phyloP scores from a whole-genome alignment of 805 yeast genomes.

The Metschnikowia corniflorae region DNA sequence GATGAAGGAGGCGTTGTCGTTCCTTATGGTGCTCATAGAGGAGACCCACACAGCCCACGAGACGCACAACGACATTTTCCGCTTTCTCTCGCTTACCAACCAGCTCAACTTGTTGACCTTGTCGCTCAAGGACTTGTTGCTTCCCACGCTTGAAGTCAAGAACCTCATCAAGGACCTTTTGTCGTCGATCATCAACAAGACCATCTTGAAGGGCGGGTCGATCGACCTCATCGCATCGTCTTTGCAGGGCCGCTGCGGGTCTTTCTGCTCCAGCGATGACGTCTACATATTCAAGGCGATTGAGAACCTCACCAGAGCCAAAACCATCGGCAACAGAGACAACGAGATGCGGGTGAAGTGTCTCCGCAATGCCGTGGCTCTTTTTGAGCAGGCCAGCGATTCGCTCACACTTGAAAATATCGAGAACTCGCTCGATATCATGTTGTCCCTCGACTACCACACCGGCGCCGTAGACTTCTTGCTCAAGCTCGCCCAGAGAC shows the following conservation, averaged over 20 bases:
- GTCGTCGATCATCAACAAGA: constrained; percentile 83
- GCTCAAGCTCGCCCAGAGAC: constrained; percentile 67
- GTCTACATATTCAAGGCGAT: constrained; percentile 91
- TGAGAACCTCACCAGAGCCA: constrained; percentile 86
- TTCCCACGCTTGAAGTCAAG: constrained; percentile 59
- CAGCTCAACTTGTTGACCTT: constrained; percentile 65
- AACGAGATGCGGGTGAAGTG: constrained; percentile 63
- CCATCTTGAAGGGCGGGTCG: constrained; percentile 86
- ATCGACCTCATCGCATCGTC: constrained; percentile 86
- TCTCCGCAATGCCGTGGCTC: constrained; percentile 66
- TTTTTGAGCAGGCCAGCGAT: constrained; percentile 77
- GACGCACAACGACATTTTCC: constrained; percentile 62
- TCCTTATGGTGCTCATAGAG: constrained; percentile 74
- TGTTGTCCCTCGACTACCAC: constrained; percentile 72
- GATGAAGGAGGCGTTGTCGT: constrained; percentile 87
- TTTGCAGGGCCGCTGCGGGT: constrained; percentile 88
- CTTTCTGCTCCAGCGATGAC: constrained; percentile 91
- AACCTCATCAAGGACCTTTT: constrained; percentile 80
- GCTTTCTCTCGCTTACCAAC: constrained; percentile 61
- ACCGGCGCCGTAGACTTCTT: constrained; percentile 85
- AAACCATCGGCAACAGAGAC: constrained; percentile 67
- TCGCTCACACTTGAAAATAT: constrained; percentile 75
- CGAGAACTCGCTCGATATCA: constrained; percentile 73
- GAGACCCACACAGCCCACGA: constrained; percentile 49
- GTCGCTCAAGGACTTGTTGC: constrained; percentile 72